phyloP scores from a whole-genome alignment of 2,329 filamentous ascomycete genomes.

The Geosmithia morbida region DNA sequence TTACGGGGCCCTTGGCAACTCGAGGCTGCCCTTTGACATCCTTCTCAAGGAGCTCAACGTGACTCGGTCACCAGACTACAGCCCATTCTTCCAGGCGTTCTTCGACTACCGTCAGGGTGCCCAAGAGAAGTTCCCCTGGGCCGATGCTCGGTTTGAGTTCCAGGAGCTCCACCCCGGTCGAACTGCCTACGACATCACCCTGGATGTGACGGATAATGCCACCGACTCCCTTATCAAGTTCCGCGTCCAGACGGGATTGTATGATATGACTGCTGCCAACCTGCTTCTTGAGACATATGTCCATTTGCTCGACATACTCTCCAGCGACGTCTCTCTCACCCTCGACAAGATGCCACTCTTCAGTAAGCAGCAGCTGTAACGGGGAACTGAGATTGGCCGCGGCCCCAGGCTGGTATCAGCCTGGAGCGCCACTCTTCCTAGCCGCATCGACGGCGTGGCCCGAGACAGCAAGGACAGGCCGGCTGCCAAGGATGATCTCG shows the following conservation, averaged over 20 bases:
- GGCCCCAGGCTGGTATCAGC: background rate
- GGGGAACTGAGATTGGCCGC: background rate
- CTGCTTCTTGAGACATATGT: background rate
- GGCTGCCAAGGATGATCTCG: conserved; percentile 8
- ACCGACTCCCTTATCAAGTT: background rate
- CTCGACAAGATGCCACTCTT: background rate
- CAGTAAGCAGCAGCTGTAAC: background rate
- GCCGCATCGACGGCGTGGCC: conserved; percentile 20
- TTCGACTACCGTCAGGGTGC: conserved; percentile 15
- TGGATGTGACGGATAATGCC: conserved; percentile 21
- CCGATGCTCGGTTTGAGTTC: conserved; percentile 7
- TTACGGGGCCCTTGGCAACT: conserved; percentile 23
- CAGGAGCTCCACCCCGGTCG: conserved; percentile 5
- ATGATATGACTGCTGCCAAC: background rate
- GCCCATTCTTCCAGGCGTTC: conserved; percentile 32
- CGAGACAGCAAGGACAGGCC: conserved; percentile 3
- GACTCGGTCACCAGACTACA: conserved; percentile 18
- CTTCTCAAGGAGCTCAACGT: conserved; percentile 27
- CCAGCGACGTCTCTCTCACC: background rate
- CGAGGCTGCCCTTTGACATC: conserved; percentile 30
- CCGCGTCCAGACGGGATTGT: background rate
- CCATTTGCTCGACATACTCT: background rate
- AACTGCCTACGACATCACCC: conserved; percentile 14
- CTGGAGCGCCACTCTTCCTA: conserved; percentile 18
- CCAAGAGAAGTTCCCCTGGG: conserved; percentile 7